Base-by-base conservation (phyloP, 352 stramenopile genomes). In the Pythium insidiosum region DNA sequence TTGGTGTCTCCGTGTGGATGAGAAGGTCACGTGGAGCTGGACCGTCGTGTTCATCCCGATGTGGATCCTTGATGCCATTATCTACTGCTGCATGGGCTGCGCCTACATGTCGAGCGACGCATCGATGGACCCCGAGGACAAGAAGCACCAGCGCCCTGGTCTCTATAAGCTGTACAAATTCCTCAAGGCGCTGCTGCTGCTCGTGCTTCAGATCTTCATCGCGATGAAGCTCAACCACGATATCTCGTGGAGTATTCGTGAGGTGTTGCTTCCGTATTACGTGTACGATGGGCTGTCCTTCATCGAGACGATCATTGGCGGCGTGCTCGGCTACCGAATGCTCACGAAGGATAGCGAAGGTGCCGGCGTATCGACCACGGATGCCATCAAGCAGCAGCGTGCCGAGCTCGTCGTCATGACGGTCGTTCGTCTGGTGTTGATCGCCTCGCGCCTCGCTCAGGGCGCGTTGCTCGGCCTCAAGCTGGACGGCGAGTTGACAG, bases 161-260 rank as follows among this genome's bases (percentile, higher is more conserved):
- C 53, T 92, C 0, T 74, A 64, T 67, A 86, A 85, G 59, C 45
- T 88, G n/a, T 88, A 85, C 55, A 65, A 74, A 55, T 85, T 92
- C 47, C 63, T 88, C 53, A 93, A 90, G 62, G 67, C 67, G 43
- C 59, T 88, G 30, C 49, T 88, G 25, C 61, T 90, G 36, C 56
- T 93, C 40, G 66, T 80, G 41, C 58, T 89, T 22, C 80, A 93
- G 53, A 61, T 93, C 63, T 88, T 93, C 44, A 43, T 93, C 29
- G 77, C 67, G 25, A 76, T 93, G 56, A 84, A 86, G 40, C 69
- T 93, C 35, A 88, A 93, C 49, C 47, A 61, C 50, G 70, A 87
- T 47, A 42, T 93, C 19, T 44, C 29, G 22, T 88, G 76, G 76
- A 71, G 59, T 19, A 53, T 88, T 34, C 49, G 59, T 10, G 63